Percentiles rank a stretch among this genome's conserved stretches.
These are phyloP conservation scores for Suillus clintonianus DNA, from an alignment of 768 basidiomycete species.

Conservation along the genomic window DNA sequence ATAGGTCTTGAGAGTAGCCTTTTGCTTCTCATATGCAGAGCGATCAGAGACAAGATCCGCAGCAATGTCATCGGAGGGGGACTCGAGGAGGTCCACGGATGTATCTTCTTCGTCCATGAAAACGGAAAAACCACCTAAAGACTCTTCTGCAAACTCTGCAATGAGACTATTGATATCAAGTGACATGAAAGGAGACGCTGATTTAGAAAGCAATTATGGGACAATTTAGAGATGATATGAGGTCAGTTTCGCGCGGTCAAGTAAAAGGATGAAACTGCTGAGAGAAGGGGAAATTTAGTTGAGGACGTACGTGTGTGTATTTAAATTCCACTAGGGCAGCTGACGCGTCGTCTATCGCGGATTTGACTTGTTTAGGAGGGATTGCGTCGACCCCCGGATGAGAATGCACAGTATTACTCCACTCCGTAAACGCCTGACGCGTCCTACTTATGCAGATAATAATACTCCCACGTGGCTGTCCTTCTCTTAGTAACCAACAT, in stretches of 20 bases:
- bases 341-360: constrained; percentile 30
- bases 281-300: constrained; percentile 11
- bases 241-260: not conserved
- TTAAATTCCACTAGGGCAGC: constrained; percentile 12
- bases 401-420: constrained; percentile 14
- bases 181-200: constrained; percentile 1
- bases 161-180: constrained; percentile 27
- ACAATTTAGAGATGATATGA: not conserved
- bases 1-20: constrained; percentile 62
- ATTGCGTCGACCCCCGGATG: constrained; percentile 2
- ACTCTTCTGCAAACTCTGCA: constrained; percentile 22
- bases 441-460: not conserved
- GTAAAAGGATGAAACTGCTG: not conserved
- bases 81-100: constrained; percentile 45
- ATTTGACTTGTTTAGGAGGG: constrained; percentile 5
- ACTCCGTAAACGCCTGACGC: not conserved
- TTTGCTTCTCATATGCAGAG: constrained; percentile 57
- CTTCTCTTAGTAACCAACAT: not conserved
- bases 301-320: constrained; percentile 28
- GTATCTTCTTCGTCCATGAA: constrained; percentile 64
- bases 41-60: constrained; percentile 22
- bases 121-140: constrained; percentile 22
- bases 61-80: constrained; percentile 37
- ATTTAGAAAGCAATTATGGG: constrained; percentile 1
- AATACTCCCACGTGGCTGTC: not conserved